Evolutionary conservation across 2,329 filamentous ascomycete species (phyloP), one percentile per base, ranked within the genome.

Genomic region (Claviceps spartinae): DNA sequence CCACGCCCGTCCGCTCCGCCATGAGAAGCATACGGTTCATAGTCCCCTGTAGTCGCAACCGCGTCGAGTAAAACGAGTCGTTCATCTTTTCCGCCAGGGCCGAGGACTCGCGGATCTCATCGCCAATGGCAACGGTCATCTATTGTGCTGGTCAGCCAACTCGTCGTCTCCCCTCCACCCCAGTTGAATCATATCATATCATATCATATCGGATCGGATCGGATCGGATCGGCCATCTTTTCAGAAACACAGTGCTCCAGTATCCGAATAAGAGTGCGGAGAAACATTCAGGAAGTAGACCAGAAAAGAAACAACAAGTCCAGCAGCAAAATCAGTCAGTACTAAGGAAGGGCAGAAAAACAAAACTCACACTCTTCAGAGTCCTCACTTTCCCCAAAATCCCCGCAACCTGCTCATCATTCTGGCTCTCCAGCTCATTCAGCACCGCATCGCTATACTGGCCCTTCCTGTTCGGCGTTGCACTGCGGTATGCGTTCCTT

Each of bases 21-120:
- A 98, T 98, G 51, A 91, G 66, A 58, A 97, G 71, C 93, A 98
- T 98, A 54, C 90, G 77, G 65, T 88, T 95, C 93, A 98, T 97
- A 18, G 94, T 97, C 51, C 91, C 89, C 45, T 83, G 79, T 56
- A 98, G 73, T 57, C 86, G 80, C 50, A 89, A 71, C 37, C 90
- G 76, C 50, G 91, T 94, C 61, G 79, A 82, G 65, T 97, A 91
- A 65, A 97, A 98, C 5, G 82, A 79, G 63, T 95, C 88, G 68
- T 97, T 97, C 84, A 98, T 95, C 70, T 89, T 91, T 61, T 96
- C 88, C 2, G 89, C 86, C 4, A 97, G 77, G 2, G 87, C 83
- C 2, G 88, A 87, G 14, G 86, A 93, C 57, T 95, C 87, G 60
- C 91, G 81, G 62, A 97, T 97, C 69, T 97, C 93, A 63, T 94